phyloP scores from a whole-genome alignment of 2,329 filamentous ascomycete species.

The Herpotrichia juniperi region DNA sequence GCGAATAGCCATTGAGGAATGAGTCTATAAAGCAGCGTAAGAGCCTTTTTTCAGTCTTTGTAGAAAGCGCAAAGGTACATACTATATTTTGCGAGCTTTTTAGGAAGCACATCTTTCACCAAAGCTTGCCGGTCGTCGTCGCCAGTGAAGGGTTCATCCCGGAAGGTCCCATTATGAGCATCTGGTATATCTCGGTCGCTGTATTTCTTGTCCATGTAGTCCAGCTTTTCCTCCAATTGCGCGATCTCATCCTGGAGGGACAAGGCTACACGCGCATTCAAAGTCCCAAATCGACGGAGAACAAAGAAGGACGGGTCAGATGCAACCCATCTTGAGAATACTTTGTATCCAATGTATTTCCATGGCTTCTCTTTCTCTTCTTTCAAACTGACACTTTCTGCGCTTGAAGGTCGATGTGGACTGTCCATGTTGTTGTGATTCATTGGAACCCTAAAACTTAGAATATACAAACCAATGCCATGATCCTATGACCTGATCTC shows the following conservation, averaged over 20 bases:
- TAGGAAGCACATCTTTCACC: constrained; percentile 18
- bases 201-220: background rate
- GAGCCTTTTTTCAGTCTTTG: constrained; percentile 15
- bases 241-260: constrained; percentile 29
- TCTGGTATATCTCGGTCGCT: constrained; percentile 12
- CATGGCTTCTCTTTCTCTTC: constrained; percentile 10
- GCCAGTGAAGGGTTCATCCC: constrained; percentile 22
- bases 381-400: too few species aligned
- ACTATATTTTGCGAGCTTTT: constrained; percentile 9
- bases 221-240: constrained; percentile 17
- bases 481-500: too few species aligned
- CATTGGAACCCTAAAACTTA: too few species aligned
- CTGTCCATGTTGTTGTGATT: too few species aligned
- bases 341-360: constrained; percentile 35
- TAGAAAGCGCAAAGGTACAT: constrained; percentile 16
- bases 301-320: constrained; percentile 40
- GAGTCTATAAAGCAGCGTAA: constrained; percentile 1
- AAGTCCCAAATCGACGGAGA: constrained; percentile 28
- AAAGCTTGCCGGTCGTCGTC: constrained; percentile 16
- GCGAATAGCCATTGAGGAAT: too few species aligned
- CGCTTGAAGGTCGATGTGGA: too few species aligned
- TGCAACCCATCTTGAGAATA: constrained; percentile 33
- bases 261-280: constrained; percentile 31
- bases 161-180: background rate
- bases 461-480: too few species aligned